Evolutionary conservation across 2,329 filamentous ascomycete species (phyloP), one percentile per base, ranked within the genome.

Genomic region (Drechslerella dactyloides): DNA sequence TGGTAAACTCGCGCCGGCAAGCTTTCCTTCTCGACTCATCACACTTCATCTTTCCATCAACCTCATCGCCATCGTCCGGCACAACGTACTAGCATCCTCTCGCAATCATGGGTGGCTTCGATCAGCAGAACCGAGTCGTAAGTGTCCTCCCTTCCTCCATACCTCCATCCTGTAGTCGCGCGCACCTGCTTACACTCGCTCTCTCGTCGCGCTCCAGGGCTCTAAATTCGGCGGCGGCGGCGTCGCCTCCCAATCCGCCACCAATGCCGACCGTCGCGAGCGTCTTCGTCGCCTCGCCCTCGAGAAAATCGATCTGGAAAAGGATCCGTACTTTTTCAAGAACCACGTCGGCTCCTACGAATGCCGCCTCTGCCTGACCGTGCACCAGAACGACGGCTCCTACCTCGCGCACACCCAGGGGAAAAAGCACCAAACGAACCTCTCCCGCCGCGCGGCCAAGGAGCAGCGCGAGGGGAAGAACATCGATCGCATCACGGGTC

Each of bases 241-340:
- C 80, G 93, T 97, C 77, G 94, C 94, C 80, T 97, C 93, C 4
- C 87, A 91, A 78, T 93, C 89, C 77, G 91, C 92, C 69, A 96
- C 92, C 74, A 97, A 97, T 81, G 93, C 94, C 75, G 94, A 97
- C 85, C 91, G 94, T 69, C 91, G 94, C 79, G 94, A 99, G 81
- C 93, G 94, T 74, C 89, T 99, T 42, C 92, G 93, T 81, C 97
- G 97, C 83, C 92, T 99, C 79, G 94, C 94, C 68, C 90, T 99
- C 78, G 94, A 99, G 82, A 96, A 92, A 63, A 99, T 99, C 84
- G 93, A 97, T 83, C 90, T 97, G 74, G 94, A 97, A 82, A 97
- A 97, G 82, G 94, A 99, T 82, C 94, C 94, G 0, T 99, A 97
- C 86, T 97, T 97, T 84, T 99, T 99, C 88, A 96, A 96, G 81